Evolutionary conservation across 176 grass and related monocot genomes (phyloP), one percentile per base, ranked within the genome.

Genomic region (Echinochloa phyllopogon): DNA sequence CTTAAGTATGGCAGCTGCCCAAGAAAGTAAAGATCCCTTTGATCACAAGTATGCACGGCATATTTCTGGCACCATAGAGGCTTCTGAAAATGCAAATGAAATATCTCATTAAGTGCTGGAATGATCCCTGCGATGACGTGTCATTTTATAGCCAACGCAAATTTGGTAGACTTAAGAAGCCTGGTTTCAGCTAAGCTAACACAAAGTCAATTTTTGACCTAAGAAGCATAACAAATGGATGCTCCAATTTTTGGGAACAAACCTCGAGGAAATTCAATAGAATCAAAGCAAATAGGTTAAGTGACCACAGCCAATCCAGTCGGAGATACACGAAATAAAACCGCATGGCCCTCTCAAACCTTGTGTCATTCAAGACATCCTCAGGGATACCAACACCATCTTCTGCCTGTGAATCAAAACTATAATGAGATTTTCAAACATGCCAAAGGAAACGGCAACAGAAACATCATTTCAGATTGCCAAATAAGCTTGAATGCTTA

Each of bases 221-320:
- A 40, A 75, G 23, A 82, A 37, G 49, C 18, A 70, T 50, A 74
- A 87, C 39, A 69, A 16, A 64, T 38, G 3, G 67, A 53, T 50
- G 57, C 52, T 7, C 3, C 53, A 74, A 13, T 12, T 48, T 67
- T 65, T 13, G 2, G 37, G 37, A 91, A 94, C 89, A 82, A 63
- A 98, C 93, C 96, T 95, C 96, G 2, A 98, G 85, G 86, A 98
- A 98, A 81, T 94, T 98, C 69, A 98, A 85, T 36, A 95, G 85
- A 84, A 98, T 78, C 85, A 98, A 87, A 58, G 96, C 93, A 83
- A 93, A 89, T 44, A 98, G 85, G 82, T 98, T 98, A 82, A 98
- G 89, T 73, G 93, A 94, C 96, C 96, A 95, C 39, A 98, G 89
- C 84, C 89, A 94, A 86, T 98, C 89, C 50, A 98, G 80, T 48